Evolutionary conservation across 176 grass and related monocot genomes (phyloP), one percentile per base, ranked within the genome.

Genomic region (Juncus effusus): DNA sequence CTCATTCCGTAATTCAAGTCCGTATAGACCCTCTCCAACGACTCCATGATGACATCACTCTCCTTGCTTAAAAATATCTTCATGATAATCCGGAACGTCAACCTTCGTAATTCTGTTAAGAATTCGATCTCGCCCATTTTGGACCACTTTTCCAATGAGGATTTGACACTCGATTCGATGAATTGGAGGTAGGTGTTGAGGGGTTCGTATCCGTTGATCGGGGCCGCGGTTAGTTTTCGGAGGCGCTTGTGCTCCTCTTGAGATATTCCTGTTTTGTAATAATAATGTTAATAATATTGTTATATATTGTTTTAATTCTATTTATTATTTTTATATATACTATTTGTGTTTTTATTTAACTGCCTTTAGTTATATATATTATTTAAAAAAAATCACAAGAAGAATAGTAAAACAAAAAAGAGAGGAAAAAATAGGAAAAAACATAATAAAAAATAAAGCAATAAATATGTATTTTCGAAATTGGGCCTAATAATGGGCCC

Each of bases 141-240:
- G 1, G 80, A 59, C 93, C 88, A 97, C 9, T 64, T 54, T 3
- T 78, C 80, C 3, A 99, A 64, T 2, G 85, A 56, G 3, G 63
- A 64, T 9, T 63, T 57, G 8, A 93, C 94, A 36, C 85, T 86
- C 0, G 70, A 11, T 10, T 99, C 88, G 14, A 99, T 89, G 85
- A 92, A 93, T 58, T 36, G 38, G 0, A 99, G 67, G 78, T 99
- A 99, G 15, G 73, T 59, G 38, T 60, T 84, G 12, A 99, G 85
- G 1, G 94, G 88, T n/a, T 99, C 94, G 49, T 84, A 84, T 54
- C 94, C 94, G 38, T 99, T 93, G 63, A 99, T 89, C 2, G 94
- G 88, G 4, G 75, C 67, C 3, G 83, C 57, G 0, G 94, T 97
- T 35, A 97, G 67, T 74, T 69, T 89, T 63, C 94, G 68, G 2